Conservation (phyloP, 1,139 yeast species). For the Hansenula lynferdii region DNA sequence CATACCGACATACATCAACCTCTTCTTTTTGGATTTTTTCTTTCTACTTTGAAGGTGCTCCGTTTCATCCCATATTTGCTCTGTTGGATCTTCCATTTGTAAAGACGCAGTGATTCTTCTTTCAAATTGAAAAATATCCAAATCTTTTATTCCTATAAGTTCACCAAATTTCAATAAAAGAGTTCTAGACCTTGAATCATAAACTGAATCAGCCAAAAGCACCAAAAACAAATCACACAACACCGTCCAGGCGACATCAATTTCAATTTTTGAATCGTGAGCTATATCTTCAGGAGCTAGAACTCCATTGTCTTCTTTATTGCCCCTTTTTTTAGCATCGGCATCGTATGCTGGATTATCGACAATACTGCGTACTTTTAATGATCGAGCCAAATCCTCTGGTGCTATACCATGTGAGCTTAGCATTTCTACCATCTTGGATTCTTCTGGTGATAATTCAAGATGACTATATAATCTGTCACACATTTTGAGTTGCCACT, state of each 20-base stretch:
- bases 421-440: slow-evolving; percentile 81
- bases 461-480: slow-evolving; percentile 76
- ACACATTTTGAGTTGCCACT: slow-evolving; percentile 79
- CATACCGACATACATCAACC: slow-evolving; percentile 83
- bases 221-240: slow-evolving; percentile 85
- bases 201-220: slow-evolving; percentile 76
- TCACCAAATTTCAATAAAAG: slow-evolving; percentile 63
- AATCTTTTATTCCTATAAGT: slow-evolving; percentile 46
- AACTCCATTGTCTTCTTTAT: slow-evolving; percentile 12
- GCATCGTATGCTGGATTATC: slow-evolving; percentile 32
- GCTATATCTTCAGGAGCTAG: slow-evolving; percentile 33
- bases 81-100: slow-evolving; percentile 73
- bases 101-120: slow-evolving; percentile 84
- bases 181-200: slow-evolving; percentile 85
- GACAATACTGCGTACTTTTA: slow-evolving; percentile 39
- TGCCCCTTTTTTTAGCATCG: slow-evolving; percentile 3
- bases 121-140: slow-evolving; percentile 86
- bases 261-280: slow-evolving; percentile 38
- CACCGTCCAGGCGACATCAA: slow-evolving; percentile 90
- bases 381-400: slow-evolving; percentile 59
- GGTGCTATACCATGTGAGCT: slow-evolving; percentile 81
- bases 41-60: slow-evolving; percentile 68
- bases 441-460: slow-evolving; percentile 68
- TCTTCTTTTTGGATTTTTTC: slow-evolving; percentile 56
- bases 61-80: slow-evolving; percentile 72